phyloP scores from a whole-genome alignment of 2,329 filamentous ascomycete genomes.

The Phialophora tarda region DNA sequence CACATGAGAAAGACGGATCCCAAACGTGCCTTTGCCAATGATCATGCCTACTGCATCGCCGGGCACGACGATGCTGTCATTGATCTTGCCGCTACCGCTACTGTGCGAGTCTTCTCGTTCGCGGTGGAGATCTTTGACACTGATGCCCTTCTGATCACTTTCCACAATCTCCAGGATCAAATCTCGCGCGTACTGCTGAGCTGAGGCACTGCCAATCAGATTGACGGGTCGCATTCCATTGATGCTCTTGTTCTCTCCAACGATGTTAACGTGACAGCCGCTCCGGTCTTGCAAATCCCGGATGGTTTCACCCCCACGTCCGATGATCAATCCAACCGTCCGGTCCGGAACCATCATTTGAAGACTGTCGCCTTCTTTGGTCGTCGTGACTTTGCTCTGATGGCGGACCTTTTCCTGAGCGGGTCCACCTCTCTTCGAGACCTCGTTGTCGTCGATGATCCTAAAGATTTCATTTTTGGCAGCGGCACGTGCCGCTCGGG shows the following conservation, averaged over 20 bases:
- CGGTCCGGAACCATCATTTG: slow-evolving; percentile 96
- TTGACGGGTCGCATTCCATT: slow-evolving; percentile 90
- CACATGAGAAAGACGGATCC: background rate
- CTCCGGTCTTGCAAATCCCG: slow-evolving; percentile 88
- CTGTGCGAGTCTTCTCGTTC: slow-evolving; percentile 49
- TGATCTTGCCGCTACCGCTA: slow-evolving; percentile 62
- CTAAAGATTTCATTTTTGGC: slow-evolving; percentile 83
- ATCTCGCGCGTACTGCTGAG: slow-evolving; percentile 79
- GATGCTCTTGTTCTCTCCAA: slow-evolving; percentile 89
- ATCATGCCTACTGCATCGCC: slow-evolving; percentile 96
- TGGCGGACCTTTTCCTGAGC: slow-evolving; percentile 32
- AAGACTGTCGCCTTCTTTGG: slow-evolving; percentile 77
- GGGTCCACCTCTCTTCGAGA: slow-evolving; percentile 49
- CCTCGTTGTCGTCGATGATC: slow-evolving; percentile 85
- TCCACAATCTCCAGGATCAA: slow-evolving; percentile 93
- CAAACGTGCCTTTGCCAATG: slow-evolving; percentile 74
- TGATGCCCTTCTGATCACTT: slow-evolving; percentile 65
- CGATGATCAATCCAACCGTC: slow-evolving; percentile 90
- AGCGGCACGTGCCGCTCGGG: slow-evolving; percentile 71
- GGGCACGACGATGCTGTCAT: slow-evolving; percentile 82
- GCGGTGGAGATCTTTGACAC: slow-evolving; percentile 43
- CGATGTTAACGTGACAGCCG: slow-evolving; percentile 95
- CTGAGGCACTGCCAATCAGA: slow-evolving; percentile 77
- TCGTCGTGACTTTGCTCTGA: slow-evolving; percentile 45
- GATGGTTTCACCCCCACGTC: slow-evolving; percentile 91